Evolutionary conservation across 208 protist genomes (phyloP).

Genomic region (Trypanosoma scelopori): DNA sequence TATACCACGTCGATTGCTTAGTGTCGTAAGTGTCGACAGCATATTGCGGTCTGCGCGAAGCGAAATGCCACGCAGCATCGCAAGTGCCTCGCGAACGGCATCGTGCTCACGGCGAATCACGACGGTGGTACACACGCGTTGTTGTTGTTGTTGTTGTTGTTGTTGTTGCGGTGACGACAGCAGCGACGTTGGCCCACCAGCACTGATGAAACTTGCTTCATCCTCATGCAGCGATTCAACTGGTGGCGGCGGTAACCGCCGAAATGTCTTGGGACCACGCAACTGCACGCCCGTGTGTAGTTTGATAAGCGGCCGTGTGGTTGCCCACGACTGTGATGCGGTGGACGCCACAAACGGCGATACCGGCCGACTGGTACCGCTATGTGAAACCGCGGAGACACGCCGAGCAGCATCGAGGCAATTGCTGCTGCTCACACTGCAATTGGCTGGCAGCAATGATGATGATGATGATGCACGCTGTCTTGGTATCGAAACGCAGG

Average conservation of each 20-base stretch:
- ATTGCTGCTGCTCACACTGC: not conserved
- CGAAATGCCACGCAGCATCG: slow-evolving; percentile 33
- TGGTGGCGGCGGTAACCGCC: slow-evolving; percentile 3
- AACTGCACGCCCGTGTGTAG: slow-evolving; percentile 18
- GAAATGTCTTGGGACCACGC: slow-evolving; percentile 17
- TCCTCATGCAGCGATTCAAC: not conserved
- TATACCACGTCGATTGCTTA: slow-evolving; percentile 10
- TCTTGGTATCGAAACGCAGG: not conserved
- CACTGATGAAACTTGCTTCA: not conserved
- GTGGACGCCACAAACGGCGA: not conserved
- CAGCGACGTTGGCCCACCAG: not conserved
- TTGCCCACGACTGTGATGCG: not conserved
- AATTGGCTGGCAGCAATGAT: too few relatives aligned
- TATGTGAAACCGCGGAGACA: not conserved
- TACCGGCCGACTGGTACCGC: not conserved
- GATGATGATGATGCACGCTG: not conserved
- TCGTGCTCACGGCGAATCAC: slow-evolving; percentile 26
- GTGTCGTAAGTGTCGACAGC: slow-evolving; percentile 21
- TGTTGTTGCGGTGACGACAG: not conserved
- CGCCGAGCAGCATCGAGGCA: not conserved
- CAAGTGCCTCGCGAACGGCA: slow-evolving; percentile 25
- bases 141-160: too few relatives aligned
- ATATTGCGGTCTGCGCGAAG: slow-evolving; percentile 32
- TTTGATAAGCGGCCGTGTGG: slow-evolving; percentile 11
- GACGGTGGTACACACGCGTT: not conserved